Evolutionary conservation across 1,284 basidiomycete genomes (phyloP), one percentile per base, ranked within the genome.

Genomic region (Porphyrellus sp.): DNA sequence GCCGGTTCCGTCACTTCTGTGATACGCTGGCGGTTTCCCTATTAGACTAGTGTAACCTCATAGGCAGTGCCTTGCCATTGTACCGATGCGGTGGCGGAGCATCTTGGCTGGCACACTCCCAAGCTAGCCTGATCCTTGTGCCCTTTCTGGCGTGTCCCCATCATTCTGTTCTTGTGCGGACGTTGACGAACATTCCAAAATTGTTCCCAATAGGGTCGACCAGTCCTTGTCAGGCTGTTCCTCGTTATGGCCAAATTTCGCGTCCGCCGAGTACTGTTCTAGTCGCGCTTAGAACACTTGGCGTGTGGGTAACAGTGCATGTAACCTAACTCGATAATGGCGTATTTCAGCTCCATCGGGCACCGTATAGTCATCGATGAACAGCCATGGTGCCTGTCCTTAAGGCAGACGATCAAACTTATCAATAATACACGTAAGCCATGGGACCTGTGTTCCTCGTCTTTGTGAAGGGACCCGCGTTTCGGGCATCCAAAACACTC

Each of bases 321-420:
- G 34, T 39, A 20, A 34, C 15, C 0, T 28, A 20, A 6, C 34
- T 25, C 15, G 20, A 33, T 33, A 4, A 13, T 16, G 15, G 25
- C 25, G 27, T 38, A 12, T 21, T 28, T 38, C 12, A 2, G 13
- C 20, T 31, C 28, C 5, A 0, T 25, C 7, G 9, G n/a, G 42
- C 3, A 27, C 21, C 23, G 24, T 12, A 3, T n/a, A n/a, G 42
- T 23, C 6, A 30, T 28, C 20, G 7, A 5, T 16, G 35, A 16
- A 39, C 12, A 37, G 30, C 28, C 39, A n/a, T 42, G 37, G 41
- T 51, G 6, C 48, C 54, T 52, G 40, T 45, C 13, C 28, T 11
- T 13, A 15, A 15, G 15, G 2, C n/a, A 11, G 23, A 6, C 12
- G 16, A 31, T 34, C 44, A 12, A 8, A 25, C 28, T 8, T 15